Evolutionary conservation across 169 alveolate species (phyloP), one percentile per base, ranked within the genome.

Genomic region (Babesia divergens): DNA sequence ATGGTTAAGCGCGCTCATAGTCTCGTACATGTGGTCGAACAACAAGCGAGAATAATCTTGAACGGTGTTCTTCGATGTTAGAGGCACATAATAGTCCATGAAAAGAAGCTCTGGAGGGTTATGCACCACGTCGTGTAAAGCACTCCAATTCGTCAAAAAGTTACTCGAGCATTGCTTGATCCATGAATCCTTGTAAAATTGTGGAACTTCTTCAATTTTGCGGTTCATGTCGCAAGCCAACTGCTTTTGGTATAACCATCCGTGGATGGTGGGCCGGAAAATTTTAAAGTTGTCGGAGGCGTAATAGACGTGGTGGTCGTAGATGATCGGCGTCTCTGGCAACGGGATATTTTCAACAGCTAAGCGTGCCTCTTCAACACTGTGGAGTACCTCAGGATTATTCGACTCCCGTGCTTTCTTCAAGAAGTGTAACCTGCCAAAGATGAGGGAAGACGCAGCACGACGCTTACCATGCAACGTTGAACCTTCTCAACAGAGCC

Each of bases 11-110:
- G 72, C 56, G 4, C 68, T 71, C 60, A 88, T 64, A n/a, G 93
- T 79, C 76, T 81, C 89, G 28, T 83, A 77, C 14, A 88, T 80
- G 51, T 88, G 93, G n/a, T 84, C 82, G 46, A 88, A 88, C n/a
- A 88, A 55, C 2, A 88, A 52, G 40, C 75, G 80, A 22, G 89
- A 58, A 40, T 67, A 86, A 56, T 64, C 80, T 42, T 80, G 72
- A n/a, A 88, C 69, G 0, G 91, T 67, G 38, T 74, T 76, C 72
- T 84, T 83, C 65, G 81, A 82, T 0, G 79, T 75, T 44, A 88
- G 65, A 6, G 86, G 75, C 8, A 88, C 81, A 28, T 86, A 83
- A 68, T 75, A 74, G 56, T 88, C 82, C 54, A 82, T 26, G 52
- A 88, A 77, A 40, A 88, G 76, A 16, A 88, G 51, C 37, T 74